Evolutionary conservation across 176 grass and related monocot genomes (phyloP).

Genomic region (Aegilops bicornis): DNA sequence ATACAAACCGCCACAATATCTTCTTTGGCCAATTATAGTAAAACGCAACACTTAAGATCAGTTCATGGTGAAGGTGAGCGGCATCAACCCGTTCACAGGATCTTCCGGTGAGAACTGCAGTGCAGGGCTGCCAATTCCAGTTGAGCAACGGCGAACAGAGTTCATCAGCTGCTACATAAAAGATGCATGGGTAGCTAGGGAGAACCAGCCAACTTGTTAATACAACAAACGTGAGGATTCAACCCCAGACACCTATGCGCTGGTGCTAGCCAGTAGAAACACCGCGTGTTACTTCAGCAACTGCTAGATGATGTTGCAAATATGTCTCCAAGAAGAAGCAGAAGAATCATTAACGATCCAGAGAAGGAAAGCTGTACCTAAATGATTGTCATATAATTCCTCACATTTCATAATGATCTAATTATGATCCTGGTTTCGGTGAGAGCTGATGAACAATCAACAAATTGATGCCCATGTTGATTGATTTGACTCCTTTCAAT

Average conservation of each 20-base stretch:
- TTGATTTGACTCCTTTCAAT: not conserved
- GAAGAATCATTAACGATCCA: not conserved
- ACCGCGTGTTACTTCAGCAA: not conserved
- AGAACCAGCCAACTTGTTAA: not conserved
- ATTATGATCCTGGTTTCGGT: not conserved
- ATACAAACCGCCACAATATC: no score
- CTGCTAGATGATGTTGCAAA: not conserved
- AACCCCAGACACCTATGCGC: not conserved
- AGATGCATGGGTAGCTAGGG: no score
- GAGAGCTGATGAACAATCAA: not conserved
- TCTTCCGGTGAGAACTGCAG: constrained; percentile 43
- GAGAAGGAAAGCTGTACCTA: no score
- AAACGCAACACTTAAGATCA: no score
- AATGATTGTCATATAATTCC: no score
- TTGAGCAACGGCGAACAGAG: constrained; percentile 9
- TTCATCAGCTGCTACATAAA: not conserved
- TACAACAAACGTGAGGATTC: not conserved
- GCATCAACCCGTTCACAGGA: constrained; percentile 44
- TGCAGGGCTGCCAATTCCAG: constrained; percentile 48
- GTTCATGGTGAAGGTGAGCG: constrained; percentile 81
- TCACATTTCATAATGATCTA: not conserved
- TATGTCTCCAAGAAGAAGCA: not conserved
- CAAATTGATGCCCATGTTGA: not conserved
- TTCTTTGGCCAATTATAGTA: no score
- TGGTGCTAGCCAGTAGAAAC: not conserved